phyloP scores from a whole-genome alignment of 176 grass and related monocot genomes.

The Musa beccarii region DNA sequence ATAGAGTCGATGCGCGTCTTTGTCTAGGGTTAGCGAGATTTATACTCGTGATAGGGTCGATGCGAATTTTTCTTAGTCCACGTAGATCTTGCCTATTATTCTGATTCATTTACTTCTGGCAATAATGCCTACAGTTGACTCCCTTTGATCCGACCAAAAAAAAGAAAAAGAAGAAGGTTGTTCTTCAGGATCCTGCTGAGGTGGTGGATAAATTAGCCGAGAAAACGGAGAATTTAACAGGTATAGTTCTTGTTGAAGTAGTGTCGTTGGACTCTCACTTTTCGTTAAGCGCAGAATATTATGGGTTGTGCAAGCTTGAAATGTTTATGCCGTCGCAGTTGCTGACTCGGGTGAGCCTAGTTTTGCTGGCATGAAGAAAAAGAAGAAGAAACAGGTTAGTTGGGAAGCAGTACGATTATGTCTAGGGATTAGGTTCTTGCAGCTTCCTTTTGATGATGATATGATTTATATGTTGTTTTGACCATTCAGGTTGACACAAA shows the following conservation, averaged over 20 bases:
- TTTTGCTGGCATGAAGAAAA: conserved; percentile 68
- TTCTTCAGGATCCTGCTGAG: conserved; percentile 67
- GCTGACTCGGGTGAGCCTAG: conserved; percentile 39
- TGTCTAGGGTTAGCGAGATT: not conserved
- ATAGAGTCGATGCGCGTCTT: not conserved
- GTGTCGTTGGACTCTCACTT: no score
- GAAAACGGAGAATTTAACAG: conserved; percentile 49
- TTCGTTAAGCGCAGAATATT: no score
- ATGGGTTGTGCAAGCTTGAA: not conserved
- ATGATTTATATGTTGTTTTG: conserved; percentile 4
- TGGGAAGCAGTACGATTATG: not conserved
- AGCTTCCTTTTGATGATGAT: not conserved
- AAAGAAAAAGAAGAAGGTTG: conserved; percentile 99
- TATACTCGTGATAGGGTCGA: not conserved
- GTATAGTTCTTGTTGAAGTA: not conserved
- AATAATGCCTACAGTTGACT: conserved; percentile 29
- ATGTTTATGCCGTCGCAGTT: conserved; percentile 25
- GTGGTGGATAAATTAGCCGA: conserved; percentile 63
- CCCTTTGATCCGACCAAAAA: conserved; percentile 87
- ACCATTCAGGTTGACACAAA: conserved; percentile 55
- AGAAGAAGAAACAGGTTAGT: conserved; percentile 67
- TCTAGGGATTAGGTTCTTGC: not conserved
- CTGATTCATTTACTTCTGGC: not conserved
- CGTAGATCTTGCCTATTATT: not conserved
- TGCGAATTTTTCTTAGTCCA: no score